Evolutionary conservation across 2,329 filamentous ascomycete species (phyloP).

Genomic region (Paraphoma chrysanthemicola): DNA sequence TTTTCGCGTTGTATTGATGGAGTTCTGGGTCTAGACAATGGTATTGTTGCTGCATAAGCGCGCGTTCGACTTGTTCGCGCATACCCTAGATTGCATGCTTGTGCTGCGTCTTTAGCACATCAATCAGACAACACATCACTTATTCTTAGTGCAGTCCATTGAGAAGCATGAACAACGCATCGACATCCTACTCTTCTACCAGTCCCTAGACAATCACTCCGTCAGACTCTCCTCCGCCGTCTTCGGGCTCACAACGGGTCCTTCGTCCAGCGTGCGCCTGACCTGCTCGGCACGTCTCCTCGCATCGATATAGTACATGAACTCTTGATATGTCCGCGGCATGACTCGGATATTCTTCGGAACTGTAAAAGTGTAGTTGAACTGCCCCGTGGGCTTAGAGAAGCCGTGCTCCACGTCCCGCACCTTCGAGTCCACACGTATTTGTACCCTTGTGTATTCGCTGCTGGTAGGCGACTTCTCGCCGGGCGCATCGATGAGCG

Average conservation of each 20-base stretch:
- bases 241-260: slow-evolving; percentile 36
- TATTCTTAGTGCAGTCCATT: neutral
- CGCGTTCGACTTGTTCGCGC: slow-evolving; percentile 3
- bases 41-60: slow-evolving; percentile 6
- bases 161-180: neutral
- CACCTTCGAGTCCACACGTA: slow-evolving; percentile 75
- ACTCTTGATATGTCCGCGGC: slow-evolving; percentile 68
- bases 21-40: neutral
- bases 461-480: slow-evolving; percentile 43
- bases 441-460: slow-evolving; percentile 68
- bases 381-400: slow-evolving; percentile 73
- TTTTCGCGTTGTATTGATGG: neutral
- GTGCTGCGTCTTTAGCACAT: neutral
- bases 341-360: slow-evolving; percentile 70
- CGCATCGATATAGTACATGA: slow-evolving; percentile 71
- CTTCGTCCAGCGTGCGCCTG: slow-evolving; percentile 38
- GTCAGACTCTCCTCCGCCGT: slow-evolving; percentile 46
- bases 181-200: no score
- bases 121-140: neutral
- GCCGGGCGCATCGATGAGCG: slow-evolving; percentile 49
- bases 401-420: slow-evolving; percentile 74
- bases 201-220: slow-evolving; percentile 25
- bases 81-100: slow-evolving; percentile 16
- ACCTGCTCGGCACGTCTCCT: slow-evolving; percentile 63
- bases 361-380: slow-evolving; percentile 76